A percentile compares a stretch with the other conserved stretches of the same genome.
Evolutionary conservation across 352 stramenopile species (phyloP).

Genomic region (Globisporangium polare): DNA sequence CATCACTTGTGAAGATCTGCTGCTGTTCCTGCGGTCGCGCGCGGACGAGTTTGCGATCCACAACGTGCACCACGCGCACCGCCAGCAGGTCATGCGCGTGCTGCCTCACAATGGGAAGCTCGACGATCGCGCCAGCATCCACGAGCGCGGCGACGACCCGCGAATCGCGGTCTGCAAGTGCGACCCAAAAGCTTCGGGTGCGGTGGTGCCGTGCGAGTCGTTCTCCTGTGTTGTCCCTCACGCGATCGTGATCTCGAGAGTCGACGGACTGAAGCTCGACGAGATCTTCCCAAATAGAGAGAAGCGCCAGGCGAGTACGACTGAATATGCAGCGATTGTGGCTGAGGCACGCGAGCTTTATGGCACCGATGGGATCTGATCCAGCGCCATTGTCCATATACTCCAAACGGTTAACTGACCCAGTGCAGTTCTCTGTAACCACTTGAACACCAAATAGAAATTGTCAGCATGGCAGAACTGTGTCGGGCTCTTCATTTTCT

Average conservation of each 20-base stretch:
- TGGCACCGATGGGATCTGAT: constrained; percentile 5
- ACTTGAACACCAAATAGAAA: too few species aligned
- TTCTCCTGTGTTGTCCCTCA: constrained; percentile 56
- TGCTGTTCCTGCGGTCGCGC: constrained; percentile 35
- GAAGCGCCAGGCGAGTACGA: neutral
- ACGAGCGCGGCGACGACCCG: constrained; percentile 24
- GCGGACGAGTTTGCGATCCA: constrained; percentile 37
- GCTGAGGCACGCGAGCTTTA: constrained; percentile 14
- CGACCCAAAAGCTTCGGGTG: constrained; percentile 17
- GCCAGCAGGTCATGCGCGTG: constrained; percentile 17
- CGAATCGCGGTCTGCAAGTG: constrained; percentile 43
- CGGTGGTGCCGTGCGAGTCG: constrained; percentile 38
- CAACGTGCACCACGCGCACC: constrained; percentile 27
- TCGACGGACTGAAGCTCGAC: constrained; percentile 7
- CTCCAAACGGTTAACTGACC: too few species aligned
- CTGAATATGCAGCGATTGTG: constrained; percentile 11
- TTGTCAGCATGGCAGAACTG: neutral
- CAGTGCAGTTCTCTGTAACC: too few species aligned
- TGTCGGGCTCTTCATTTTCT: too few species aligned
- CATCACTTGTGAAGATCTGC: constrained; percentile 36
- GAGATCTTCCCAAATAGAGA: constrained; percentile 9
- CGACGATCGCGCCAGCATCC: neutral
- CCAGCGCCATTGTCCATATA: neutral
- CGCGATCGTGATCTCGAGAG: constrained; percentile 38
- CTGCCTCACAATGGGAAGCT: constrained; percentile 12